Evolutionary conservation across 148 eudicot species (phyloP).

Genomic region (Nepenthes mirabilis): DNA sequence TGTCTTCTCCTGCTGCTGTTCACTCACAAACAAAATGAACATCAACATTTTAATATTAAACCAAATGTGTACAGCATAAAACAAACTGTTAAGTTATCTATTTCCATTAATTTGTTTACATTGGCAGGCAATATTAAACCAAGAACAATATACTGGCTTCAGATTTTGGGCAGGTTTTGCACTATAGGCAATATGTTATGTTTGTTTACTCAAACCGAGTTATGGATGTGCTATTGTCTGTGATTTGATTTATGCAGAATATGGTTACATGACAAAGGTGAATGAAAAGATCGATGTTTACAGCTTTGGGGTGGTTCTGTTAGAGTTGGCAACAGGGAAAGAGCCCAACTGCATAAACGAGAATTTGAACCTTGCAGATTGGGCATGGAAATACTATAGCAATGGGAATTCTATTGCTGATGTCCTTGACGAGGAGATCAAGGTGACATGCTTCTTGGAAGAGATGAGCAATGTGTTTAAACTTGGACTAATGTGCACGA

Average conservation of each 20-base stretch:
- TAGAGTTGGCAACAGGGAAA: slow-evolving; percentile 73
- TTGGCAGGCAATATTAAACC: no score
- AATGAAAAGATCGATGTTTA: slow-evolving; percentile 72
- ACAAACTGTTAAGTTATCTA: no score
- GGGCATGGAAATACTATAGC: slow-evolving; percentile 70
- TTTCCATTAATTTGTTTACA: no score
- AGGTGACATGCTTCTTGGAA: slow-evolving; percentile 24
- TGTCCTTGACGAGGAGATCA: slow-evolving; percentile 30
- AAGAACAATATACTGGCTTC: no score
- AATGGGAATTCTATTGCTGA: slow-evolving; percentile 28
- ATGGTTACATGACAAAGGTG: slow-evolving; percentile 47
- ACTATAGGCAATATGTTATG: no score
- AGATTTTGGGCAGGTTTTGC: no score
- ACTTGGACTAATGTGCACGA: slow-evolving; percentile 63
- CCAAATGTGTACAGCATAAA: no score
- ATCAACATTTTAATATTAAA: no score
- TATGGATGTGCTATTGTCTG: background rate
- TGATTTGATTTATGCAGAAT: slow-evolving; percentile 30
- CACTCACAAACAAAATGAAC: no score
- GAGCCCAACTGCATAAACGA: slow-evolving; percentile 48
- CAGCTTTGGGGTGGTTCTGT: slow-evolving; percentile 76
- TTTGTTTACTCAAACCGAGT: no score
- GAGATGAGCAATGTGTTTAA: slow-evolving; percentile 49
- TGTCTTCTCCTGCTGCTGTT: no score
- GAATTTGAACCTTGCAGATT: slow-evolving; percentile 54